A percentile compares a stretch with the other conserved stretches of the same genome.
phyloP scores from a whole-genome alignment of 306 rosid genomes.

The Fragaria nilgerrensis region DNA sequence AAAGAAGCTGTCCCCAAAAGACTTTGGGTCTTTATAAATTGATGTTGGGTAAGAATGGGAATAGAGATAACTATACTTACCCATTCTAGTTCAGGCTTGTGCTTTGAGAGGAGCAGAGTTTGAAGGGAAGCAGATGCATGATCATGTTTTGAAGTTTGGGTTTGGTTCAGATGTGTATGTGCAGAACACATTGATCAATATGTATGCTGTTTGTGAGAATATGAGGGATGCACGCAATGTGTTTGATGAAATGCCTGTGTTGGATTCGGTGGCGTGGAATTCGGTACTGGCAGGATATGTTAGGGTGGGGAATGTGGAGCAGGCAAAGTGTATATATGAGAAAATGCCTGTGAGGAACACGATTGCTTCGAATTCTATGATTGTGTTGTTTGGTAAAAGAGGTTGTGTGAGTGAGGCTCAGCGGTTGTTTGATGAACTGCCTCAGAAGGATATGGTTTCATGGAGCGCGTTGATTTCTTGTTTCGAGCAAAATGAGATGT shows the following conservation, averaged over 20 bases:
- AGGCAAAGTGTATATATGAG: slow-evolving; percentile 39
- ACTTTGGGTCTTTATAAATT: slow-evolving; percentile 37
- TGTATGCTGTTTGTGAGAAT: slow-evolving; percentile 62
- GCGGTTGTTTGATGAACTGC: slow-evolving; percentile 44
- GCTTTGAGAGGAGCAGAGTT: slow-evolving; percentile 38
- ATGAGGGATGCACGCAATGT: slow-evolving; percentile 51
- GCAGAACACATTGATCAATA: slow-evolving; percentile 61
- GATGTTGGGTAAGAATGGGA: slow-evolving; percentile 28
- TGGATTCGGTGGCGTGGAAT: slow-evolving; percentile 79
- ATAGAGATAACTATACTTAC: slow-evolving; percentile 53
- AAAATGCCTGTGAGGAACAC: slow-evolving; percentile 56
- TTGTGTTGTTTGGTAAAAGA: slow-evolving; percentile 50
- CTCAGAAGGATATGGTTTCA: slow-evolving; percentile 58
- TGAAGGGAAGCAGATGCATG: slow-evolving; percentile 60
- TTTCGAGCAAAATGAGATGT: slow-evolving; percentile 61
- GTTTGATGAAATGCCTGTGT: slow-evolving; percentile 65
- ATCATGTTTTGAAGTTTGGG: slow-evolving; percentile 55
- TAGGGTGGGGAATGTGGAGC: slow-evolving; percentile 39
- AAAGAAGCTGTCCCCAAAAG: slow-evolving; percentile 42
- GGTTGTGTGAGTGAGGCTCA: slow-evolving; percentile 49
- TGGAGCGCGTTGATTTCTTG: slow-evolving; percentile 87
- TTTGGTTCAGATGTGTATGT: slow-evolving; percentile 58
- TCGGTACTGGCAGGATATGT: slow-evolving; percentile 71
- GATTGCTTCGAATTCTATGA: slow-evolving; percentile 75
- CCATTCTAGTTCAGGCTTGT: slow-evolving; percentile 71